A percentile compares a stretch with the other conserved stretches of the same genome.
Evolutionary conservation across 73 alveolate species (phyloP).

Genomic region (Diophrys appendiculata): DNA sequence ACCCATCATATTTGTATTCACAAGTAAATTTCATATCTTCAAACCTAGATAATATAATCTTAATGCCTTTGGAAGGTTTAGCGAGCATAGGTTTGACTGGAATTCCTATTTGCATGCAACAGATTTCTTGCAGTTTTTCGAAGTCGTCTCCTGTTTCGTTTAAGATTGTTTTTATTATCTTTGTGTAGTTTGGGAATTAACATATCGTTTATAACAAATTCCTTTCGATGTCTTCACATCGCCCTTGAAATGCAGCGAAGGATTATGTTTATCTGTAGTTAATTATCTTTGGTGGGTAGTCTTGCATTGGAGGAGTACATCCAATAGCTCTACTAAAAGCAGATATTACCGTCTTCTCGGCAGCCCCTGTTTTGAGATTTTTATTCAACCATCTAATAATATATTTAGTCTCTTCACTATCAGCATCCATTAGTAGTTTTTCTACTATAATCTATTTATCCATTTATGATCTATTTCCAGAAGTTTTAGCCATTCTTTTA

Average conservation of each 20-base stretch:
- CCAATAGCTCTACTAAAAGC: constrained; percentile 92
- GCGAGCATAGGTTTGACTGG: constrained; percentile 99
- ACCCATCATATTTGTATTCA: constrained; percentile 99
- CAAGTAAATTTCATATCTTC: constrained; percentile 94
- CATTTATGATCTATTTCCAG: constrained; percentile 83
- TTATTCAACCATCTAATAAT: constrained; percentile 93
- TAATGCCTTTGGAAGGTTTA: constrained; percentile 94
- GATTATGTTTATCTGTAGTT: constrained; percentile 51
- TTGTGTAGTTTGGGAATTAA: constrained; percentile 92
- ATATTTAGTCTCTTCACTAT: constrained; percentile 90
- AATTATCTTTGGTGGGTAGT: constrained; percentile 27
- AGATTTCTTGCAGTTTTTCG: constrained; percentile 68
- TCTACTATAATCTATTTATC: constrained; percentile 81
- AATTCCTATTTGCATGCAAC: constrained; percentile 92
- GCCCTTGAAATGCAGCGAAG: constrained; percentile 71
- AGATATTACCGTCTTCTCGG: constrained; percentile 93
- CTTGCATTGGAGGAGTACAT: constrained; percentile 59
- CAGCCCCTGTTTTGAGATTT: constrained; percentile 96
- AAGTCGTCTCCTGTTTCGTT: constrained; percentile 61
- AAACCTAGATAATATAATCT: constrained; percentile 90
- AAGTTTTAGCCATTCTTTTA: constrained; percentile 57
- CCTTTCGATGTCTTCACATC: constrained; percentile 64
- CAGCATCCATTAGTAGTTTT: constrained; percentile 82
- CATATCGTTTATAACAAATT: constrained; percentile 88
- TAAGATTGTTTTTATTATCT: constrained; percentile 77